These are phyloP conservation scores for Alternaria viburni DNA, from an alignment of 2,329 filamentous ascomycete species.

Conservation along the genomic window DNA sequence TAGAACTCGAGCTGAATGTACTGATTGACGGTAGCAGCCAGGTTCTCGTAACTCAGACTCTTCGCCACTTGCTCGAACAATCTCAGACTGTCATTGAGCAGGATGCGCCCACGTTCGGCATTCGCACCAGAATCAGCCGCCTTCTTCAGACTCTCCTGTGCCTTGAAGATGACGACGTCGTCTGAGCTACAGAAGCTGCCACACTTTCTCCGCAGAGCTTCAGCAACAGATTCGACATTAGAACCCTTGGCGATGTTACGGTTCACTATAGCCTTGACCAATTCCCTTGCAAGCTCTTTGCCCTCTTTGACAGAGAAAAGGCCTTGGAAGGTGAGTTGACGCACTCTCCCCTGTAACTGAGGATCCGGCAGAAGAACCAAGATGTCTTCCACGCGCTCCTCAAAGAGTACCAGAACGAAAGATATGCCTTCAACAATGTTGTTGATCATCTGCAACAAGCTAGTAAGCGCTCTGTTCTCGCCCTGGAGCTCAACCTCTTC, in stretches of 20 bases:
- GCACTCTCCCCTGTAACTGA: slow-evolving; percentile 70
- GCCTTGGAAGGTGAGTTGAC: slow-evolving; percentile 82
- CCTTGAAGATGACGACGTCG: slow-evolving; percentile 98
- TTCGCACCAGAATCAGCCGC: slow-evolving; percentile 80
- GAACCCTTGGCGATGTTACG: slow-evolving; percentile 96
- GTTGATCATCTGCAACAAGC: slow-evolving; percentile 81
- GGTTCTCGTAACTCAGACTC: slow-evolving; percentile 79
- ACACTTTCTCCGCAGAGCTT: slow-evolving; percentile 88
- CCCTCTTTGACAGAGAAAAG: slow-evolving; percentile 82
- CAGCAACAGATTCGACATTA: slow-evolving; percentile 96
- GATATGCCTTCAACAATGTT: slow-evolving; percentile 96
- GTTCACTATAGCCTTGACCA: slow-evolving; percentile 98
- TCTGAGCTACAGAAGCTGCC: slow-evolving; percentile 98
- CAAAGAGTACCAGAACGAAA: slow-evolving; percentile 92
- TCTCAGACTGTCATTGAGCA: slow-evolving; percentile 86
- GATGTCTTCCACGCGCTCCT: slow-evolving; percentile 90
- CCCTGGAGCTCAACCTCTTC: slow-evolving; percentile 92
- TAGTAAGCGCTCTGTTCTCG: slow-evolving; percentile 90
- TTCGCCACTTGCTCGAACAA: slow-evolving; percentile 89
- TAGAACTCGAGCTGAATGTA: slow-evolving; percentile 87
- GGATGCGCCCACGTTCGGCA: slow-evolving; percentile 74
- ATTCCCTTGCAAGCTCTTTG: slow-evolving; percentile 87
- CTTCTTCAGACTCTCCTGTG: slow-evolving; percentile 90
- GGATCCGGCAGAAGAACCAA: slow-evolving; percentile 74
- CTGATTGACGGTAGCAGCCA: slow-evolving; percentile 77